phyloP scores from a whole-genome alignment of 2,329 filamentous ascomycete genomes.

The Monosporascus sp. region DNA sequence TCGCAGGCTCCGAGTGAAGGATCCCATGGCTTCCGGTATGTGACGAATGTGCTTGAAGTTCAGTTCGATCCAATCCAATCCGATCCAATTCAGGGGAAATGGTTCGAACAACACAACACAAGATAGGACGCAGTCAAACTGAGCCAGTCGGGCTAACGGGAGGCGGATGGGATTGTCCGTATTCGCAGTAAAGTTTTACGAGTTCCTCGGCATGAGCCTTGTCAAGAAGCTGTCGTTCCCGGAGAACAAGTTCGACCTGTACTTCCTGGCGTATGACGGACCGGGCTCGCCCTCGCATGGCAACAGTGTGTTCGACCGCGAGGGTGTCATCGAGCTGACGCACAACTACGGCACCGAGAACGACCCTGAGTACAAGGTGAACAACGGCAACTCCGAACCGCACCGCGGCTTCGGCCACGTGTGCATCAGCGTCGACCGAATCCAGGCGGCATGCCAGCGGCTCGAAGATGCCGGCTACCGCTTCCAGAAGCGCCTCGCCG shows the following conservation, averaged over 20 bases:
- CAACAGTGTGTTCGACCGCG: conserved; percentile 70
- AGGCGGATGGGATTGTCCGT: conserved; percentile 1
- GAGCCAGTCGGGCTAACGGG: not conserved
- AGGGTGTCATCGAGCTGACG: conserved; percentile 83
- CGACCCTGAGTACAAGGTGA: conserved; percentile 73
- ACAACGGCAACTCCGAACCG: conserved; percentile 89
- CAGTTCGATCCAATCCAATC: no score
- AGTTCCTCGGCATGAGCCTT: conserved; percentile 81
- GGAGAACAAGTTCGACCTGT: conserved; percentile 88
- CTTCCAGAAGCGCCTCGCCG: conserved; percentile 91
- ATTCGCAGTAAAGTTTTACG: conserved; percentile 76
- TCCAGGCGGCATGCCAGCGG: conserved; percentile 84
- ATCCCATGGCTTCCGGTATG: conserved; percentile 72
- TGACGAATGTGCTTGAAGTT: not conserved
- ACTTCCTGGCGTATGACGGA: conserved; percentile 88
- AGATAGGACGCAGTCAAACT: no score
- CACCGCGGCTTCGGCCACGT: conserved; percentile 80
- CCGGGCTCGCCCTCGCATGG: conserved; percentile 68
- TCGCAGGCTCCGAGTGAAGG: conserved; percentile 83
- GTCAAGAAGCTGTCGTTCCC: conserved; percentile 78
- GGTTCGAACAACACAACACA: no score
- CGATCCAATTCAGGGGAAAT: no score
- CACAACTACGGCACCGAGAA: conserved; percentile 85
- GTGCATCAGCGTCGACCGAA: conserved; percentile 75
- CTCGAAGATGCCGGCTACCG: conserved; percentile 85